Evolutionary conservation across 768 basidiomycete genomes (phyloP), one percentile per base, ranked within the genome.

Genomic region (Clavaria fumosa): DNA sequence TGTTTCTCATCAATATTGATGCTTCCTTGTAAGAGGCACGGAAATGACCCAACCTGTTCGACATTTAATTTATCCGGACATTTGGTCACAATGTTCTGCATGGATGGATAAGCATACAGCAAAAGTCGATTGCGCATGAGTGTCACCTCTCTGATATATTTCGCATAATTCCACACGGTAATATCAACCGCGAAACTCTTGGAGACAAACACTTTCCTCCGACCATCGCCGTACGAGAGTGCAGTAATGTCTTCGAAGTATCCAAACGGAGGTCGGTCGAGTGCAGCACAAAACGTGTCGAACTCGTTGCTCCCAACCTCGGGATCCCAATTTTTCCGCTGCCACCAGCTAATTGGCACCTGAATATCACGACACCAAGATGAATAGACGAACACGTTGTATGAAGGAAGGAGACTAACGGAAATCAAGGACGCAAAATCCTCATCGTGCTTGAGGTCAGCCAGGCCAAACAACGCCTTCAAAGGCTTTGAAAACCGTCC

Each of bases 281-380:
- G 51, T 1, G 65, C 55, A 21, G 54, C 57, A 49, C 83, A 88
- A 50, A 86, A 86, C 22, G 72, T 58, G 35, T 81, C 75, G 43
- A 84, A 88, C 1, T 37, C 51, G 1, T 64, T 67, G 48, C 69
- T 78, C 4, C 66, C 69, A 33, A 80, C 70, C 10, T 58, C 56
- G 0, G 82, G 78, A 52, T 93, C 81, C 91, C 90, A 96, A 51
- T 78, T 78, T 55, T 79, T 80, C 0, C 62, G 65, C 59, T 96
- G 91, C 83, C 88, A 93, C 4, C 54, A 58, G 1, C 68, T 70
- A 19, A 89, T 61, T 3, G 83, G 79, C 30, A 45, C 50, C 70
- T 84, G 40, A 10, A 22, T 14, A 9, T 19, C 11, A 18, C 18
- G 19, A 51, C 31, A 31, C 20, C 36, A 20, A 39, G 17, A 12